Evolutionary conservation across 2,329 filamentous ascomycete genomes (phyloP), one percentile per base, ranked within the genome.

Genomic region (Fusarium drepaniforme): DNA sequence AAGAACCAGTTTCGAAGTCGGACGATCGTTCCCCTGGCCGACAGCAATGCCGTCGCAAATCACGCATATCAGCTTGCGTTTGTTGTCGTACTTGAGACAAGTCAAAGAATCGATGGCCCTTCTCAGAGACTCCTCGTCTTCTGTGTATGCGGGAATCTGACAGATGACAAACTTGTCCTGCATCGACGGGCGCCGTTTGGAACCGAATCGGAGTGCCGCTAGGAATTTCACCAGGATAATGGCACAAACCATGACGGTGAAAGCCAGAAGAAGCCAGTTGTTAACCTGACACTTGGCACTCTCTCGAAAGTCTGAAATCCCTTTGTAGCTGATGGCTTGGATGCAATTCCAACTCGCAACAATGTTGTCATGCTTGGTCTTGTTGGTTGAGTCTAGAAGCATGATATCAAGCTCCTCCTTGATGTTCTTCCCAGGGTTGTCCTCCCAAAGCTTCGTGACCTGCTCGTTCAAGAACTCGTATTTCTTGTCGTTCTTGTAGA

Each of bases 81-180:
- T 99, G 85, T 99, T 98, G 85, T 99, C 97, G 78, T 99, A 99
- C 77, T 97, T 93, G 18, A 99, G 89, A 15, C 96, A 95, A 13
- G 97, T 98, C 69, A 98, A 89, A 1, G 97, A 98, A 82, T 99
- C 97, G 3, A 99, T 88, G 63, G 95, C 96, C 81, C 98, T 97
- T 65, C 97, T 90, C 8, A 99, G 87, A 5, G 96, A 96, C 79
- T 99, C 97, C 86, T 99, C 97, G 78, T 95, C 97, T 86, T 99
- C 97, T 0, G 97, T 99, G 81, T 99, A 99, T 5, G 97, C 97
- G 11, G 97, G 97, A 35, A 99, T 95, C 83, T 98, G 95, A 84
- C 97, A 98, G 76, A 99, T 98, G 78, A 99, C 96, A 79, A 99
- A 99, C 82, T 98, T 99, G 84, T 99, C 97, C 83, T 98, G 97